Evolutionary conservation across 768 basidiomycete genomes (phyloP).

Genomic region (Mycena metata): DNA sequence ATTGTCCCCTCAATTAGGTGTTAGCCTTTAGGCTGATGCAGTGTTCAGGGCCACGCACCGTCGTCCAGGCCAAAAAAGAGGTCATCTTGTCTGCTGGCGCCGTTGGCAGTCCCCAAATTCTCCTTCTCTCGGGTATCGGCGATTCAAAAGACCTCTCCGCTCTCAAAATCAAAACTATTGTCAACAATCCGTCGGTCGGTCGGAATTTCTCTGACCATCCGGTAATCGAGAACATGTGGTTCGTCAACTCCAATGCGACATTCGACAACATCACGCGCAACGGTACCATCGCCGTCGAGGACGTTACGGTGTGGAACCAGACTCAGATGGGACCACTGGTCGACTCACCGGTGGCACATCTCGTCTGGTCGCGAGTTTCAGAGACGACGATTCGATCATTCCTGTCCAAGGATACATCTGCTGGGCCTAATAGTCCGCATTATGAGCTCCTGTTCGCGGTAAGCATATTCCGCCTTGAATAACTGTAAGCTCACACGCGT

Average conservation of each 20-base stretch:
- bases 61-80: not conserved
- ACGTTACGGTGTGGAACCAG: not conserved
- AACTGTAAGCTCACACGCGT: not conserved
- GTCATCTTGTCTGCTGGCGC: not conserved
- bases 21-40: no score
- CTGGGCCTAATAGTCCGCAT: not conserved
- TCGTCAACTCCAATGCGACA: not conserved
- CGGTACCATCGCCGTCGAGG: no score
- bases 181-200: not conserved
- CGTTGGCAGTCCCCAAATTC: not conserved
- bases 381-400: not conserved
- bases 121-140: not conserved
- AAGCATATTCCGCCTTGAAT: not conserved
- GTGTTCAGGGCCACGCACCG: no score
- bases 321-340: not conserved
- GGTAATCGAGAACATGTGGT: not conserved
- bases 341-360: not conserved
- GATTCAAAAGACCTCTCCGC: not conserved
- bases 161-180: not conserved
- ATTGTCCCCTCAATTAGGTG: not conserved
- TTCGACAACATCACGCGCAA: conserved; percentile 12
- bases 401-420: not conserved
- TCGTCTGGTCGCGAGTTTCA: not conserved
- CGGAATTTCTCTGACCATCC: not conserved
- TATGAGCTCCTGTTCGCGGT: not conserved